phyloP scores from a whole-genome alignment of 2,329 filamentous ascomycete species.

The Rhytidhysteron rufulum region DNA sequence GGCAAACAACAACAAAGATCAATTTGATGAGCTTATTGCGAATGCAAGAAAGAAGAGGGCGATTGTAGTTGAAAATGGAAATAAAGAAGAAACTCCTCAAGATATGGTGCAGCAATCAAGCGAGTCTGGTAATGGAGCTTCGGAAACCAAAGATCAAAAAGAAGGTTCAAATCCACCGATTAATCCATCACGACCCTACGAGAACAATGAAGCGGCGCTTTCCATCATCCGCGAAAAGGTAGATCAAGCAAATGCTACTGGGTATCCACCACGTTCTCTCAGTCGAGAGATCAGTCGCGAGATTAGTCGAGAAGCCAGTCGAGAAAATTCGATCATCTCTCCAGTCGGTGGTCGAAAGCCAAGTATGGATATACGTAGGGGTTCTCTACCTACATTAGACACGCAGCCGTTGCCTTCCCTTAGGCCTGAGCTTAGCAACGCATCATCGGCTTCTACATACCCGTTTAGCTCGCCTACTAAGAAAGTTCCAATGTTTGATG shows the following conservation, averaged over 20 bases:
- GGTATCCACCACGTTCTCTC: constrained; percentile 9
- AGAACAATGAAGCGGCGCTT: constrained; percentile 21
- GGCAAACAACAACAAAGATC: constrained; percentile 65
- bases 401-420: neutral
- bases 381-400: neutral
- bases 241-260: constrained; percentile 12
- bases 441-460: constrained; percentile 8
- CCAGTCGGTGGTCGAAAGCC: constrained; percentile 8
- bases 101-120: neutral
- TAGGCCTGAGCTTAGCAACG: too few relatives aligned
- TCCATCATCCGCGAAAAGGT: constrained; percentile 20
- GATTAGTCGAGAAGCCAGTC: neutral
- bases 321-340: neutral
- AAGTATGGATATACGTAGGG: neutral
- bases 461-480: constrained; percentile 23
- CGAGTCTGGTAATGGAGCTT: neutral
- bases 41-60: constrained; percentile 61
- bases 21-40: constrained; percentile 77
- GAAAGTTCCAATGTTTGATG: constrained; percentile 41
- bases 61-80: constrained; percentile 6
- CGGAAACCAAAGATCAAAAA: constrained; percentile 2
- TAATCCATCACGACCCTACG: constrained; percentile 12
- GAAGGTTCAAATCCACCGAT: neutral
- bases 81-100: constrained; percentile 8
- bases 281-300: constrained; percentile 4